A percentile compares a stretch with the other conserved stretches of the same genome.
Conservation (phyloP, 2,329 filamentous ascomycete genomes). For the Byssothecium circinans region DNA sequence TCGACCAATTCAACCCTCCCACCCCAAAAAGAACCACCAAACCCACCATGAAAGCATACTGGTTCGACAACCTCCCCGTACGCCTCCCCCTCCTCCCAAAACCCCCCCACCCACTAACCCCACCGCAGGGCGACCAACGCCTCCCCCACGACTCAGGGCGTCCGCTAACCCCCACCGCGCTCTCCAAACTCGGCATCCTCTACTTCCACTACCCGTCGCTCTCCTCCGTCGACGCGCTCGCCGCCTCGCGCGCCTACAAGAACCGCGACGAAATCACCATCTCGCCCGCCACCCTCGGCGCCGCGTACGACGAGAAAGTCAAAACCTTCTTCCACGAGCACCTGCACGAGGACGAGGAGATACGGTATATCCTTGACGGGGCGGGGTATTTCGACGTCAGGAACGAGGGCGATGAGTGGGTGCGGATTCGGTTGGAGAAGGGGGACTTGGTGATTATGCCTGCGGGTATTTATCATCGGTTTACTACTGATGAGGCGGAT, state of each 20-base stretch:
- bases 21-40: conserved; percentile 1
- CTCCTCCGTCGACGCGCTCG: conserved; percentile 71
- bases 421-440: conserved; percentile 82
- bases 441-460: conserved; percentile 90
- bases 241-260: conserved; percentile 76
- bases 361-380: conserved; percentile 87
- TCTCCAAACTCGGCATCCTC: conserved; percentile 75
- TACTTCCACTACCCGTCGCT: conserved; percentile 71
- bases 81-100: neutral
- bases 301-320: conserved; percentile 88
- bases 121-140: conserved; percentile 82
- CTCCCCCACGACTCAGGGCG: conserved; percentile 84
- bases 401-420: conserved; percentile 80
- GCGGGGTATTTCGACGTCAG: conserved; percentile 93
- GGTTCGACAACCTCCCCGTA: conserved; percentile 68
- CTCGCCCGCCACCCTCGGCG: conserved; percentile 82
- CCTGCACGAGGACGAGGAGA: conserved; percentile 97
- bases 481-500: conserved; percentile 90
- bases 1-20: neutral
- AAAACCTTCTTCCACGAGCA: conserved; percentile 94
- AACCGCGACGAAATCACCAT: conserved; percentile 94
- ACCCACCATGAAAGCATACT: conserved; percentile 67
- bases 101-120: conserved; percentile 15
- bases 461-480: conserved; percentile 94
- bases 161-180: conserved; percentile 63